Base-by-base conservation (phyloP, 2,329 filamentous ascomycete species). In the Myriosclerotinia curreyana region DNA sequence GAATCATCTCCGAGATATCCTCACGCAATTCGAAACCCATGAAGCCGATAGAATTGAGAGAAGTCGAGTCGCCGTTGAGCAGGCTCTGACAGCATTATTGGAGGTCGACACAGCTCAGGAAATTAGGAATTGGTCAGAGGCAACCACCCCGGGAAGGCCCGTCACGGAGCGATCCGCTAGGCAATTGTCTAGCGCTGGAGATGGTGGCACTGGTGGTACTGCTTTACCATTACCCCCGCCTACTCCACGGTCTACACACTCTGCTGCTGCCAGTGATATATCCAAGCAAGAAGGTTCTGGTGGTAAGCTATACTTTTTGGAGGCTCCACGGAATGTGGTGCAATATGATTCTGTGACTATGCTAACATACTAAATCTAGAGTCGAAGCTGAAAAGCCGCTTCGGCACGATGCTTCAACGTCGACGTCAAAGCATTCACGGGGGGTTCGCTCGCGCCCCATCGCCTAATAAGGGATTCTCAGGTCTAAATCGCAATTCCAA, bases 21-120 rank as follows among this genome's bases (percentile, higher is more conserved):
- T 99, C 66, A 98, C 95, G 0, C 93, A 97, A 73, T 90, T 94
- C 71, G 88, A 96, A 76, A 99, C 95, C 0, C 89, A 96, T 74
- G 94, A 98, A 75, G 85, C 91, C 36, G 95, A 99, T 74, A 86
- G 91, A 70, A 86, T 94, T 20, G 90, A 96, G 75, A 85, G 89
- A 64, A 87, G 83, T 66, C 86, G 91, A 67, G 80, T 86, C 65
- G 86, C 88, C 15, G 87, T 92, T 34, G 92, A 95, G 74, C 86
- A 88, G 66, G 91, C 91, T 34, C 79, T 99, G 64, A 92, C 91
- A 69, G 83, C 88, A 11, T 82, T 98, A 70, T 81, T 99, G 59
- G 95, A 96, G 74, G 86, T 97, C 50, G 89, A 91, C 74, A 96
- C 93, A 0, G 85, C 87, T 22, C 89, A 89, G 73, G 95, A 99